Evolutionary conservation across 306 rosid genomes (phyloP).

Genomic region (Lathyrus sativus): DNA sequence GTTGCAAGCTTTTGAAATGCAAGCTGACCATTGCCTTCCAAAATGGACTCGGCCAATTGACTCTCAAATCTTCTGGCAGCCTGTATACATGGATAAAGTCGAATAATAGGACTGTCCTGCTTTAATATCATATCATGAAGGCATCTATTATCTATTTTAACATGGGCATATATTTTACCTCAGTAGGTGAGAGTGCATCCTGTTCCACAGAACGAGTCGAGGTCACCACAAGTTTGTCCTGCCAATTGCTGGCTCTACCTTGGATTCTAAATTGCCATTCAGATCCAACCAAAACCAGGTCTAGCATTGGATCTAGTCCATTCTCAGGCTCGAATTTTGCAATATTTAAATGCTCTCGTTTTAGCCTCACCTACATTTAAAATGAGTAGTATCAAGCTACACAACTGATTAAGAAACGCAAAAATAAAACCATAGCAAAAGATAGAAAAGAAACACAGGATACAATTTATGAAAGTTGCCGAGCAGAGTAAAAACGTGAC

Average conservation of each 20-base stretch:
- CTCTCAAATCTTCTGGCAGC: constrained; percentile 93
- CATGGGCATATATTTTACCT: constrained; percentile 49
- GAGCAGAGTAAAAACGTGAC: no score
- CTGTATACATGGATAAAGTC: constrained; percentile 43
- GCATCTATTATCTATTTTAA: constrained; percentile 9
- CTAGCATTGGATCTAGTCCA: constrained; percentile 90
- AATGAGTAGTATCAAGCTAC: constrained; percentile 28
- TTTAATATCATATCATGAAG: constrained; percentile 20
- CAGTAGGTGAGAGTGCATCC: constrained; percentile 80
- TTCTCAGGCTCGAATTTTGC: constrained; percentile 90
- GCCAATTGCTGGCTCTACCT: constrained; percentile 94
- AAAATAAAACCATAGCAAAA: constrained; percentile 28
- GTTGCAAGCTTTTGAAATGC: constrained; percentile 90
- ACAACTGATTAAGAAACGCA: constrained; percentile 17
- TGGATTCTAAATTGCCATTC: constrained; percentile 95
- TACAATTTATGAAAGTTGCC: constrained; percentile 21
- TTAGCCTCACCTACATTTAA: constrained; percentile 79
- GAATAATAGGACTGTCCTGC: constrained; percentile 19
- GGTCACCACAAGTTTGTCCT: constrained; percentile 91
- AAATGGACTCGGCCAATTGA: constrained; percentile 85
- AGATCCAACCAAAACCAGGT: constrained; percentile 89
- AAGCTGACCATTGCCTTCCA: constrained; percentile 85
- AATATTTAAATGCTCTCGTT: constrained; percentile 82
- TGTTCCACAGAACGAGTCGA: constrained; percentile 92
- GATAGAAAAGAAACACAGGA: neutral